Evolutionary conservation across 495 filamentous ascomycete genomes (phyloP), one percentile per base, ranked within the genome.

Genomic region (Ramalina peruviana): DNA sequence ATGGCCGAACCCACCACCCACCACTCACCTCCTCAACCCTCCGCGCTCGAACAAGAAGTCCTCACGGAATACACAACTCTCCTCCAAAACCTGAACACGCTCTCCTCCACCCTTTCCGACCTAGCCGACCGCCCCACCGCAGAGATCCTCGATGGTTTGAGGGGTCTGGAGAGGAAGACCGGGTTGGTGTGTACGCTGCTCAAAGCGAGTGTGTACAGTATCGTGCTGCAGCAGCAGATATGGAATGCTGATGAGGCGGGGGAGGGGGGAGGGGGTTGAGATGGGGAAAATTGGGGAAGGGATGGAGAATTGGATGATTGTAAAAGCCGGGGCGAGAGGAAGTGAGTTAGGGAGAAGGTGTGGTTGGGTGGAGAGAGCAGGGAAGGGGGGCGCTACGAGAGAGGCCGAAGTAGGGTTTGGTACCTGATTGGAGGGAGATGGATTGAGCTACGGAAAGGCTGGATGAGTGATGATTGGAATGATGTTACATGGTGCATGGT

Each of bases 161-260:
- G 92, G 42, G 77, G 85, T 33, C 73, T 98, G 46, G 92, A 98
- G 69, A 74, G 92, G 55, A 95, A 97, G 74, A 95, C 88, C 21
- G 85, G 85, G 41, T 71, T 93, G 37, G 92, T 96, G 30, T 94
- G 90, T 65, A 98, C 92, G 51, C 61, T 96, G 62, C 72, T 98
- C 61, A 97, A 98, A 71, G 90, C 92, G 30, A 96, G 90, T 66
- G 92, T 97, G 44, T 97, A 97, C 65, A 92, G 84, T 62, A 96
- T 98, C 71, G 88, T 98, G 56, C 64, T 98, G 70, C 88, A 97
- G 74, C 88, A 96, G 72, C 84, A 96, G 76, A 92, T 93, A 50
- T 79, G 66, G 55, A 54, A 56, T 17, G 65, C 58, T 3, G 66
- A 63, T 47, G 60, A 69, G 51, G 59, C 44, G 55, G 50, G 50